Evolutionary conservation across 768 basidiomycete species (phyloP), one percentile per base, ranked within the genome.

Genomic region (Boletus rubroflammeus): DNA sequence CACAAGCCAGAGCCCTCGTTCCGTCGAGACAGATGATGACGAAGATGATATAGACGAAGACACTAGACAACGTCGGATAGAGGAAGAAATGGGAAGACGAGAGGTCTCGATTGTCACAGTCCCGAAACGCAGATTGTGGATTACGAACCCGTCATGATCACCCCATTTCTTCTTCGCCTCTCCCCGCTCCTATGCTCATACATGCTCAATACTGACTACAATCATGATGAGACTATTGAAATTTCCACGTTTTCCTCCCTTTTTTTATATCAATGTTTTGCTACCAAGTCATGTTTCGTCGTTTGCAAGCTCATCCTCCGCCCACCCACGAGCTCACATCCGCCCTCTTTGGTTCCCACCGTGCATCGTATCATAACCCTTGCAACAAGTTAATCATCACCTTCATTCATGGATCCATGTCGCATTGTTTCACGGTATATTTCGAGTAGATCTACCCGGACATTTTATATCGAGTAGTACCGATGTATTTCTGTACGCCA

Each of bases 61-160:
- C 46, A 78, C 82, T 13, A 76, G 84, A 55, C 89, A 90, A 67
- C 77, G 82, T 55, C 76, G 81, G 61, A 90, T 91, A 32, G 90
- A 92, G 66, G 84, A 86, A 53, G 90, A 92, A 69, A 88, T 93
- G 80, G 82, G 77, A 36, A 77, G 89, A 60, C 80, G 90, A 46
- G 88, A 92, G 59, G 88, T 92, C 29, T 87, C 86, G n/a, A 89
- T 92, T 63, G 81, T 92, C 56, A 78, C 83, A 40, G 80, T 84
- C 13, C 90, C 90, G 19, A 85, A 82, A 66, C 86, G 88, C 60
- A 83, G 80, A 63, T 72, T 93, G 52, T 83, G 83, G 77, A 79
- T 92, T 45, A 78, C 81, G 49, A 93, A 93, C 69, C 88, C 86
- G 14, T 73, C 75, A 64, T 76, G 63, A 70, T 59, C 47, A 23